phyloP scores from a whole-genome alignment of 148 eudicot species.

The Gaultheria prostrata region DNA sequence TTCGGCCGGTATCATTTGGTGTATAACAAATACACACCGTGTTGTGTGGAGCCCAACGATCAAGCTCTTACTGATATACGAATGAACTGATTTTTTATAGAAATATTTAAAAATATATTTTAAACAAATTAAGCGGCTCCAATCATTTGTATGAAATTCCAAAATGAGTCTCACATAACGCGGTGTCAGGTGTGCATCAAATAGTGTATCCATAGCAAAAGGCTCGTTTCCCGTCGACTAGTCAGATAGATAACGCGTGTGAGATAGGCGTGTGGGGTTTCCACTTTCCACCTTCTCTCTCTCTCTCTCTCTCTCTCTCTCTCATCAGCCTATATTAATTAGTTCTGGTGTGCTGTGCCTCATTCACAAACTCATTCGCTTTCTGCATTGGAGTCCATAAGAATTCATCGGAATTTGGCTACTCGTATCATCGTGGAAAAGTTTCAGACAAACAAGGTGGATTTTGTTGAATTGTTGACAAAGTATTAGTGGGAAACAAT shows the following conservation, averaged over 20 bases:
- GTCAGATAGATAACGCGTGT: neutral
- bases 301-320: conserved; percentile 7
- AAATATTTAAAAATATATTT: no score
- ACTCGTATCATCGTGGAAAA: neutral
- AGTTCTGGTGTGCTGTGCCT: conserved; percentile 10
- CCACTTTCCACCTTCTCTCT: neutral
- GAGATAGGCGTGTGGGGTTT: conserved; percentile 11
- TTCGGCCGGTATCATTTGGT: no score
- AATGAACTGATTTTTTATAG: no score
- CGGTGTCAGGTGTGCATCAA: no score
- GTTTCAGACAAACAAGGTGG: neutral
- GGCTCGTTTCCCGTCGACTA: no score
- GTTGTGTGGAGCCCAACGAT: no score
- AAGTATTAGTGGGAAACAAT: neutral
- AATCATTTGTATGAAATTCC: no score
- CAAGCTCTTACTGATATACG: no score
- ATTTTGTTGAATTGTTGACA: neutral
- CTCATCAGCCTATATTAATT: conserved; percentile 30
- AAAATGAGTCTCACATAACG: no score
- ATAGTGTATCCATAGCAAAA: no score
- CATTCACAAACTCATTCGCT: neutral
- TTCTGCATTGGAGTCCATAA: neutral
- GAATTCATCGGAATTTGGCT: conserved; percentile 1
- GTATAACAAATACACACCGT: no score
- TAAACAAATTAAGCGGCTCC: no score